These are phyloP conservation scores for Nicotiana attenuata DNA, from an alignment of 257 asterid genomes.

Conservation along the genomic window DNA sequence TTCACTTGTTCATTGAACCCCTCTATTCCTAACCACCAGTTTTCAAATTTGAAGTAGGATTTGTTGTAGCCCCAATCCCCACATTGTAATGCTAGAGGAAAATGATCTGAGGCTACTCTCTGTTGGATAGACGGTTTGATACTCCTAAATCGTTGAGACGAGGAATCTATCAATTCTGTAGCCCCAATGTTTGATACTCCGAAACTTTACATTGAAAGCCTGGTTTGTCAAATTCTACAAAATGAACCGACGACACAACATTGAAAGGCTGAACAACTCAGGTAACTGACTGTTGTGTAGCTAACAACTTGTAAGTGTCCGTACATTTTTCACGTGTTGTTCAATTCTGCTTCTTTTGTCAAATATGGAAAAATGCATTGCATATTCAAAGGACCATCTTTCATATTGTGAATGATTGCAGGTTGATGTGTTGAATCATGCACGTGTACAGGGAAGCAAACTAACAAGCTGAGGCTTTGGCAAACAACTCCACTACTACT, in stretches of 20 bases:
- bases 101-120: neutral
- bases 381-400: neutral
- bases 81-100: neutral
- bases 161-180: neutral
- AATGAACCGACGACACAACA: neutral
- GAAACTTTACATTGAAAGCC: constrained; percentile 35
- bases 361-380: neutral
- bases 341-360: neutral
- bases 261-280: neutral
- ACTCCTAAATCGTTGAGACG: neutral
- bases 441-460: neutral
- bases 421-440: neutral
- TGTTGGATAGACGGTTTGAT: neutral
- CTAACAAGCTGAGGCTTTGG: neutral
- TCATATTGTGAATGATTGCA: neutral
- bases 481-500: neutral
- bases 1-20: neutral
- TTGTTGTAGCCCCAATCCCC: neutral
- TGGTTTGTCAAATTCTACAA: constrained; percentile 19
- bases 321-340: neutral
- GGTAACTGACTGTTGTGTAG: neutral
- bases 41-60: neutral
- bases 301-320: neutral
- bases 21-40: neutral
- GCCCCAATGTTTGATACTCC: too few species aligned